Base-by-base conservation (phyloP, 495 filamentous ascomycete species). In the Extremus antarcticus region DNA sequence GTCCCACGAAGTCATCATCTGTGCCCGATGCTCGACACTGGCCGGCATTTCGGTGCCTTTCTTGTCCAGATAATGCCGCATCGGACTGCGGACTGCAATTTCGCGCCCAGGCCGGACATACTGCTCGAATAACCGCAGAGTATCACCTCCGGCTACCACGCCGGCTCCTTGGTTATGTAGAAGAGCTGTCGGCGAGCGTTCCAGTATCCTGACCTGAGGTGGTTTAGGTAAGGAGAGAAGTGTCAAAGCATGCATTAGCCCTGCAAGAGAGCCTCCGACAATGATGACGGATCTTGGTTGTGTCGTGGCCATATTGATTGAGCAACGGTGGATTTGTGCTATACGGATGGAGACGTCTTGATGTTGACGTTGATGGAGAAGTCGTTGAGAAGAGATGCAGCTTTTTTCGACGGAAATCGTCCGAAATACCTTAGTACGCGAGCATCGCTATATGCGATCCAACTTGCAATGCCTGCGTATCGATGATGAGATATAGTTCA, bases 101-200 rank as follows among this genome's bases (percentile, higher is more conserved):
- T 61, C 59, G 4, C 58, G 41, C 2, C 59, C 59, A 41, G 60
- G 58, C 19, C 54, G 52, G 49, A 70, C 63, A 47, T 72, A 62
- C 23, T 61, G 51, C 7, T 58, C 47, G 50, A 74, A 68, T 60
- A 67, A 73, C 10, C 56, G 50, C 48, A 64, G 59, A 0, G 61
- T 58, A 23, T 70, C 61, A n/a, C 48, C 53, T 22, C 75, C 72
- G 8, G 72, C 72, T 0, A 76, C 73, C 19, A 82, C 75, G 0
- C 79, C 78, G 8, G 78, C 78, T 19, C 78, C 79, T 66, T 80
- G 75, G 58, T 77, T 72, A 48, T 78, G 71, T 0, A 78, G 69
- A 10, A 77, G 56, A 0, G 73, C 62, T 0, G 64, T 67, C 0
- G 71, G 65, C 50, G 72, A 74, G n/a, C 76, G 71, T 61, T 83